These are phyloP conservation scores for Russula brevipes DNA, from an alignment of 768 basidiomycete species.

Conservation along the genomic window DNA sequence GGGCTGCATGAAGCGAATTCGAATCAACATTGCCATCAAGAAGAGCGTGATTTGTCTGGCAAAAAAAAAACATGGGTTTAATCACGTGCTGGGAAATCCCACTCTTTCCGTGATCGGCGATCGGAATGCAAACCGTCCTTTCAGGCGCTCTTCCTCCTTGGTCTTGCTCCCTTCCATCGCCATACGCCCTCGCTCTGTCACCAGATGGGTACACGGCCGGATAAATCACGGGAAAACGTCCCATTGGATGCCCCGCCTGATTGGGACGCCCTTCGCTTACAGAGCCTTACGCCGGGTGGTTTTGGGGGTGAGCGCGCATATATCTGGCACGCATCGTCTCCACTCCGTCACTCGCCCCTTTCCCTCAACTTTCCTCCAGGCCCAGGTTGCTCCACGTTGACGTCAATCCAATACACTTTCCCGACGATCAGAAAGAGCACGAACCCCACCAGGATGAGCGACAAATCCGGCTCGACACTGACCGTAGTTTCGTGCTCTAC, in stretches of 20 bases:
- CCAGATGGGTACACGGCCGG: neutral
- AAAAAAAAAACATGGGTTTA: neutral
- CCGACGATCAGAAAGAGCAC: neutral
- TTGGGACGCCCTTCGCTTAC: slow-evolving; percentile 44
- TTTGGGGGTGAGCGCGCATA: slow-evolving; percentile 52
- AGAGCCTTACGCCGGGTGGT: slow-evolving; percentile 55
- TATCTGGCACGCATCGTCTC: slow-evolving; percentile 48
- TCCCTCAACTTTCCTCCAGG: slow-evolving; percentile 35
- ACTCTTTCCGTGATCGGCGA: neutral
- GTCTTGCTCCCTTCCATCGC: neutral
- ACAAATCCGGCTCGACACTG: slow-evolving; percentile 84
- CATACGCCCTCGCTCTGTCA: too few species aligned
- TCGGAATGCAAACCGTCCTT: slow-evolving; percentile 4
- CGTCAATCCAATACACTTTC: slow-evolving; percentile 16
- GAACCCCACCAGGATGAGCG: slow-evolving; percentile 67
- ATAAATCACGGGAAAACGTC: neutral
- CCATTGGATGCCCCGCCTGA: slow-evolving; percentile 26
- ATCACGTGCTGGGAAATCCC: slow-evolving; percentile 14
- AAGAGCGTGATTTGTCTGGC: slow-evolving; percentile 6
- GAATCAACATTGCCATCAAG: neutral
- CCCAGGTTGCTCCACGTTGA: slow-evolving; percentile 34
- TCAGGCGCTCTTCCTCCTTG: too few species aligned
- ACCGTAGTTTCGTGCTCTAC: slow-evolving; percentile 90
- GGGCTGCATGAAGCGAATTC: neutral
- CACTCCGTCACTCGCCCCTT: slow-evolving; percentile 20